Conservation (phyloP, 2,329 filamentous ascomycete species). For the Alternaria sp. region DNA sequence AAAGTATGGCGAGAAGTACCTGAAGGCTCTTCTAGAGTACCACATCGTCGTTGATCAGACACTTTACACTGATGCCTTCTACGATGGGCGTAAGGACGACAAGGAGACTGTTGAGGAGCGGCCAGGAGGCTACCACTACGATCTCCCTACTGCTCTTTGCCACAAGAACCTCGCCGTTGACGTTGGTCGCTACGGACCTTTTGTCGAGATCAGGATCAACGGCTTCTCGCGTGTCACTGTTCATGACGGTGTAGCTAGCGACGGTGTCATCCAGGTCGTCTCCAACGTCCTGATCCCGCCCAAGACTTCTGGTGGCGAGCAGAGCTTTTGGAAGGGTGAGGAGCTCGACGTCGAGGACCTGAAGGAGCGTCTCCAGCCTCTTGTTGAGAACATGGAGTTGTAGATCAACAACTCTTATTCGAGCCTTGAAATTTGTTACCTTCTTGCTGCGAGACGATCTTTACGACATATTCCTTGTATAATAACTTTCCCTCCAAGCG, state of each 20-base stretch:
- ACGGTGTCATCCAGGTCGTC: slow-evolving; percentile 85
- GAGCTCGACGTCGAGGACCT: slow-evolving; percentile 69
- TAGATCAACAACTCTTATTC: slow-evolving; percentile 14
- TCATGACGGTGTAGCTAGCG: slow-evolving; percentile 75
- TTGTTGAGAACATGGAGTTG: slow-evolving; percentile 45
- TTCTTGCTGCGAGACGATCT: slow-evolving; percentile 4
- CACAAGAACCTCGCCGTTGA: slow-evolving; percentile 75
- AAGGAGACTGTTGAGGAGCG: slow-evolving; percentile 27
- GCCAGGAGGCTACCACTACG: slow-evolving; percentile 67
- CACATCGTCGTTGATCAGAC: slow-evolving; percentile 78
- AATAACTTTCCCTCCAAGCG: background rate
- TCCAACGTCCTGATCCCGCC: slow-evolving; percentile 79
- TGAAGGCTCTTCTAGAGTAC: slow-evolving; percentile 81
- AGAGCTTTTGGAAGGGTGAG: slow-evolving; percentile 54
- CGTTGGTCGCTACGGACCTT: slow-evolving; percentile 72
- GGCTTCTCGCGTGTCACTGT: slow-evolving; percentile 72
- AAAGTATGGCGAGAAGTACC: slow-evolving; percentile 74
- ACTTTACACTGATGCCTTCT: slow-evolving; percentile 85
- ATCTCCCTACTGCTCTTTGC: slow-evolving; percentile 76
- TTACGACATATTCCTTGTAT: slow-evolving; percentile 9
- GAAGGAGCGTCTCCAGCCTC: slow-evolving; percentile 59
- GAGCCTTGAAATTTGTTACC: background rate
- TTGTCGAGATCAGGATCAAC: slow-evolving; percentile 78
- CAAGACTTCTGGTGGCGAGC: slow-evolving; percentile 55
- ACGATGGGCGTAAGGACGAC: slow-evolving; percentile 57